Evolutionary conservation across 1,284 basidiomycete species (phyloP).

Genomic region (Moniliophthora roreri): DNA sequence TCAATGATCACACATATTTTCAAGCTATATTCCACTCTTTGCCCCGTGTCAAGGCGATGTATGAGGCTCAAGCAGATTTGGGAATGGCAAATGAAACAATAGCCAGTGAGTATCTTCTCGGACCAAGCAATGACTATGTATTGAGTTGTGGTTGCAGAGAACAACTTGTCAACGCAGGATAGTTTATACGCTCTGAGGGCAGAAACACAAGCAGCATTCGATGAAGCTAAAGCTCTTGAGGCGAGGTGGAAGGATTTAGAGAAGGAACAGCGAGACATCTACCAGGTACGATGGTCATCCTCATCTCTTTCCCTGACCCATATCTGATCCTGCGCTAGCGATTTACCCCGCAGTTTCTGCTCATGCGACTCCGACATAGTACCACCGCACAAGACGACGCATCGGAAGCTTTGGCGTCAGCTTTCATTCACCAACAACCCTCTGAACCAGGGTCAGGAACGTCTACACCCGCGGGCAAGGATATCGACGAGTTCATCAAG

Average conservation of each 20-base stretch:
- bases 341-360: conserved; percentile 81
- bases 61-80: conserved; percentile 74
- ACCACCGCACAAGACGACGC: conserved; percentile 86
- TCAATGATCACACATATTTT: conserved; percentile 81
- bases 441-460: conserved; percentile 24
- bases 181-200: conserved; percentile 69
- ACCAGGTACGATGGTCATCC: conserved; percentile 60
- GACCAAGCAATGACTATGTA: conserved; percentile 16
- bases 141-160: conserved; percentile 41
- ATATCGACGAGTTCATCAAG: conserved; percentile 83
- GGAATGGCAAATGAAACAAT: conserved; percentile 82
- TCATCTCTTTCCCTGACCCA: conserved; percentile 5
- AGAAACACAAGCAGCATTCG: conserved; percentile 83
- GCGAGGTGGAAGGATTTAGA: conserved; percentile 82
- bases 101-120: conserved; percentile 58
- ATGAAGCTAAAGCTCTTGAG: conserved; percentile 80
- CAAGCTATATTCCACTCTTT: conserved; percentile 85
- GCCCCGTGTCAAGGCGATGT: conserved; percentile 68
- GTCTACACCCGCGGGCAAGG: conserved; percentile 42
- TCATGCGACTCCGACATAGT: conserved; percentile 83
- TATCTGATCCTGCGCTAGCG: conserved; percentile 48
- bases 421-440: conserved; percentile 66
- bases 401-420: conserved; percentile 79
- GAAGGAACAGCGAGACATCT: conserved; percentile 82
- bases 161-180: conserved; percentile 76